phyloP scores from a whole-genome alignment of 306 rosid species.

The Sechiopsis laciniata region DNA sequence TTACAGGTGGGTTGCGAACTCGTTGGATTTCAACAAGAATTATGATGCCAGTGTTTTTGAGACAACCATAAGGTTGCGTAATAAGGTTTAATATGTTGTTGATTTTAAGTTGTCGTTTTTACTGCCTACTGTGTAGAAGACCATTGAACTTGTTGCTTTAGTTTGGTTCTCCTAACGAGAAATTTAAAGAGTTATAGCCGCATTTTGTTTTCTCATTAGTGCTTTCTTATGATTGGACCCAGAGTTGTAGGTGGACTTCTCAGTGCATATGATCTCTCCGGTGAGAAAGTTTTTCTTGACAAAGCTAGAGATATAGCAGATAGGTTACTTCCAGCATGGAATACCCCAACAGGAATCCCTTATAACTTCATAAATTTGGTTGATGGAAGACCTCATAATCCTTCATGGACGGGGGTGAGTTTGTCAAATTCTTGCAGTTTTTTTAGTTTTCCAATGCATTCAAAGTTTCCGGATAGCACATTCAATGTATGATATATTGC shows the following conservation, averaged over 20 bases:
- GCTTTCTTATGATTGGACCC: constrained; percentile 34
- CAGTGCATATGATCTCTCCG: constrained; percentile 92
- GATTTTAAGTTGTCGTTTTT: constrained; percentile 30
- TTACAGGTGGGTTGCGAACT: constrained; percentile 81
- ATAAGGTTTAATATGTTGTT: constrained; percentile 79
- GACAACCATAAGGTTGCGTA: constrained; percentile 98
- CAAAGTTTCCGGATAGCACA: not conserved
- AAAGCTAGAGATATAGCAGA: constrained; percentile 95
- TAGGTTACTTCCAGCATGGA: constrained; percentile 95
- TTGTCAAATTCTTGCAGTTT: not conserved
- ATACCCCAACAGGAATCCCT: constrained; percentile 87
- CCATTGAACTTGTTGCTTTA: constrained; percentile 20
- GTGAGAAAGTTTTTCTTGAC: constrained; percentile 76
- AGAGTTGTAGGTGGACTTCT: constrained; percentile 99
- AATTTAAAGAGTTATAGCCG: not conserved
- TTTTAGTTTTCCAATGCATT: constrained; percentile 23
- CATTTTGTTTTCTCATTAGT: constrained; percentile 3
- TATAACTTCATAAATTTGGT: constrained; percentile 86
- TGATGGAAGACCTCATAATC: constrained; percentile 73
- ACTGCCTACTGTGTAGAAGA: constrained; percentile 22
- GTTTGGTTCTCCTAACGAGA: constrained; percentile 1
- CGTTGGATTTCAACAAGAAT: constrained; percentile 91
- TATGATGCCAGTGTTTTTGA: constrained; percentile 97
- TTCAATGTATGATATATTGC: constrained; percentile 8
- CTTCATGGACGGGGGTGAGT: constrained; percentile 93